Evolutionary conservation across 2,329 filamentous ascomycete genomes (phyloP).

Genomic region (Penicillium sp.): DNA sequence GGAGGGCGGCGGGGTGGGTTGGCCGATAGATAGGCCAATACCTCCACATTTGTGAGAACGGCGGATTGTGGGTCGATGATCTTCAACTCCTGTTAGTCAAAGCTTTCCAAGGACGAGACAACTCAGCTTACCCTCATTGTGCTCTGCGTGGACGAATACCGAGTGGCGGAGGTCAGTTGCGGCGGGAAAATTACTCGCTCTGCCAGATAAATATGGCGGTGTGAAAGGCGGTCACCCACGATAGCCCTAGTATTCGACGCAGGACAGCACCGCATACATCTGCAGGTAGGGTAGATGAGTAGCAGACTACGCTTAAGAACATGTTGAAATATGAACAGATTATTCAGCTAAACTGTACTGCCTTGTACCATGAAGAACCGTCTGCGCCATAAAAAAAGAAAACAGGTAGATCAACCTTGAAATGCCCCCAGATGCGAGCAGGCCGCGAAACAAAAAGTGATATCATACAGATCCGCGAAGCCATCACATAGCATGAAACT

Average conservation of each 20-base stretch:
- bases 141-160: slow-evolving; percentile 11
- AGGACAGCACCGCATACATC: no score
- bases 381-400: slow-evolving; percentile 34
- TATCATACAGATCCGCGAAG: slow-evolving; percentile 49
- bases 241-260: neutral
- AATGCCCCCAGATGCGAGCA: slow-evolving; percentile 32
- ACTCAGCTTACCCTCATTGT: slow-evolving; percentile 31
- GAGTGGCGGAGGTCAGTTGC: slow-evolving; percentile 6
- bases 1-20: slow-evolving; percentile 48
- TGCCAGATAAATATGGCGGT: slow-evolving; percentile 28
- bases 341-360: slow-evolving; percentile 35
- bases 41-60: slow-evolving; percentile 50
- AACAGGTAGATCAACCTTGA: slow-evolving; percentile 33
- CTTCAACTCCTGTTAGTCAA: slow-evolving; percentile 25
- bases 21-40: slow-evolving; percentile 45
- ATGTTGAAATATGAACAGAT: slow-evolving; percentile 29
- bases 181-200: slow-evolving; percentile 28
- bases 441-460: slow-evolving; percentile 36
- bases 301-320: neutral
- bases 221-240: slow-evolving; percentile 1
- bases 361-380: slow-evolving; percentile 38
- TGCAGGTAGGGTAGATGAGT: neutral
- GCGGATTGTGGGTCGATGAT: slow-evolving; percentile 51
- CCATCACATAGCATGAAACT: slow-evolving; percentile 37
- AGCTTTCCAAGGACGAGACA: neutral